Conservation (phyloP, 2,329 filamentous ascomycete species). For the Sporothrix pseudoabietina region DNA sequence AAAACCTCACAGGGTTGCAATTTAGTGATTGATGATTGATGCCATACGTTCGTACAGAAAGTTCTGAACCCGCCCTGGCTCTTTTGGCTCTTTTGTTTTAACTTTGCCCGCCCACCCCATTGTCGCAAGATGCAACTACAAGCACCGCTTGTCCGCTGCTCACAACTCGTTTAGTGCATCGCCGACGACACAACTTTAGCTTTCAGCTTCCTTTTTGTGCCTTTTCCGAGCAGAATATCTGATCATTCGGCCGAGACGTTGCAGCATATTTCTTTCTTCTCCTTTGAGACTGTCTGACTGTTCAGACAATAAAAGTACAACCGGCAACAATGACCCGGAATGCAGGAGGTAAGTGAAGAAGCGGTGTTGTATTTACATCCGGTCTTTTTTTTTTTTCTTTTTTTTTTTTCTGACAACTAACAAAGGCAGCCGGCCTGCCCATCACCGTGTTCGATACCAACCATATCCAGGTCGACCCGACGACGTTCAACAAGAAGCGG, state of each 20-base stretch:
- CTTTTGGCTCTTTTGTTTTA: background rate
- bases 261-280: background rate
- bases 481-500: conserved; percentile 32
- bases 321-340: conserved; percentile 11
- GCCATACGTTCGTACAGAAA: background rate
- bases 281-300: background rate
- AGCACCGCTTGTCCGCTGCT: background rate
- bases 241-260: background rate
- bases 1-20: background rate
- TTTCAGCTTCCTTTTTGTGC: background rate
- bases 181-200: background rate
- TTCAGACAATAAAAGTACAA: background rate
- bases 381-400: background rate
- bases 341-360: conserved; percentile 2
- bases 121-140: background rate
- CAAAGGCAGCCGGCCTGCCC: conserved; percentile 11
- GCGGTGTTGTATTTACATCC: background rate
- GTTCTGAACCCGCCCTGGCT: background rate
- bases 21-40: background rate
- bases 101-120: background rate
- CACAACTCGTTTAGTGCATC: conserved; percentile 21
- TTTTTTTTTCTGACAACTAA: conserved; percentile 6
- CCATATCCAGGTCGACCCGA: conserved; percentile 31
- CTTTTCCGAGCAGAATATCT: background rate
- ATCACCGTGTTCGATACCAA: conserved; percentile 28